Evolutionary conservation across 352 stramenopile genomes (phyloP).

Genomic region (Thraustochytrium sp.): DNA sequence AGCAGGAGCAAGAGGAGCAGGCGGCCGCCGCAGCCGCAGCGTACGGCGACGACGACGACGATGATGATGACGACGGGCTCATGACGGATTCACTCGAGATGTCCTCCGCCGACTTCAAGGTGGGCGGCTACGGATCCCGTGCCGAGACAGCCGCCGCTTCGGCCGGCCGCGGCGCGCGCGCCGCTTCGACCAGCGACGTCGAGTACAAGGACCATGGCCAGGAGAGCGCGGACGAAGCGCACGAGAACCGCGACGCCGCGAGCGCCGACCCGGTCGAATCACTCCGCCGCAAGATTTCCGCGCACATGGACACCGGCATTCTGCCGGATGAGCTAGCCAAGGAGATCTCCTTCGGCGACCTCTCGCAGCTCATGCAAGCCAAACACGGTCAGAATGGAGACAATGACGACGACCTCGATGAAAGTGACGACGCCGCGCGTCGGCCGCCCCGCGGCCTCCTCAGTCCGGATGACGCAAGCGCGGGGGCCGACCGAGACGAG

Average conservation of each 20-base stretch:
- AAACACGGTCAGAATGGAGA: background rate
- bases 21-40: background rate
- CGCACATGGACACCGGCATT: background rate
- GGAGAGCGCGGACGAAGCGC: background rate
- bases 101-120: conserved; percentile 14
- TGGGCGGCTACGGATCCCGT: background rate
- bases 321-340: background rate
- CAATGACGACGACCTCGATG: background rate
- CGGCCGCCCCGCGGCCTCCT: background rate
- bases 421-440: background rate
- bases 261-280: background rate
- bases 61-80: background rate
- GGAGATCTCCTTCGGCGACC: conserved; percentile 9
- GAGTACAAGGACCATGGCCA: background rate
- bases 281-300: background rate
- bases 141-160: background rate
- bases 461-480: background rate
- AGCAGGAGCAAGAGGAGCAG: background rate
- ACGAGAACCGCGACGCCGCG: background rate
- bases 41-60: background rate
- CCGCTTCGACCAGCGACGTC: background rate
- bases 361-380: conserved; percentile 19
- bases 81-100: conserved; percentile 28
- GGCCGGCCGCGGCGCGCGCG: background rate
- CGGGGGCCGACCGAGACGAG: background rate